Conservation (phyloP, 2,329 filamentous ascomycete genomes). For the Trichoderma semiorbis region DNA sequence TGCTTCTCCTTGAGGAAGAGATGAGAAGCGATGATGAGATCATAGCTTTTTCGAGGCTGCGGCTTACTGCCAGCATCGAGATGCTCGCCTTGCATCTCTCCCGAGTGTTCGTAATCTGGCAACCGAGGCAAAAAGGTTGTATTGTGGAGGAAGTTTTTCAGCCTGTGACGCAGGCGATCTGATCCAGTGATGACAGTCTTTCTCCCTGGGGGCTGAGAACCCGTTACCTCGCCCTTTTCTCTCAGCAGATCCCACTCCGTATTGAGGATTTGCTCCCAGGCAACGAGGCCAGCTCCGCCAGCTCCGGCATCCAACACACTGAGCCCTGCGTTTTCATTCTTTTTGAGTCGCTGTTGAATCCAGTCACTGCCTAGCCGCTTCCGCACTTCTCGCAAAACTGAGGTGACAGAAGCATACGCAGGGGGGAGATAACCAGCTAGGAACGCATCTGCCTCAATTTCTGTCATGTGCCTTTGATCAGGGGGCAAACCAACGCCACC, state of each 20-base stretch:
- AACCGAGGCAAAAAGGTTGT: slow-evolving; percentile 89
- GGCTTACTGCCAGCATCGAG: slow-evolving; percentile 55
- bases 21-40: slow-evolving; percentile 87
- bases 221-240: slow-evolving; percentile 44
- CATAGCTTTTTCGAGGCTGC: slow-evolving; percentile 71
- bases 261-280: slow-evolving; percentile 73
- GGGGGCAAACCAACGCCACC: slow-evolving; percentile 63
- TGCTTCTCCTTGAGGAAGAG: slow-evolving; percentile 72
- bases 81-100: slow-evolving; percentile 54
- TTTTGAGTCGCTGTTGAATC: slow-evolving; percentile 61
- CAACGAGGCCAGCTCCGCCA: slow-evolving; percentile 68
- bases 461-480: slow-evolving; percentile 62
- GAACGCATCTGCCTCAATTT: slow-evolving; percentile 73
- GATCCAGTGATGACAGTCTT: slow-evolving; percentile 79
- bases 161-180: slow-evolving; percentile 68
- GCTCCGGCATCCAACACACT: slow-evolving; percentile 71
- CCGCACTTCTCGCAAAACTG: slow-evolving; percentile 68
- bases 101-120: slow-evolving; percentile 76
- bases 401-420: slow-evolving; percentile 65
- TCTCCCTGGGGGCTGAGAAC: slow-evolving; percentile 58
- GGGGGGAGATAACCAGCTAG: slow-evolving; percentile 67
- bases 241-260: slow-evolving; percentile 76
- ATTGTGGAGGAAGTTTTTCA: slow-evolving; percentile 75
- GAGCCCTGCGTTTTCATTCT: slow-evolving; percentile 54
- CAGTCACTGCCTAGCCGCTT: slow-evolving; percentile 69